Conservation (phyloP, 2,329 filamentous ascomycete genomes). For the Fusarium solani-melongenae region DNA sequence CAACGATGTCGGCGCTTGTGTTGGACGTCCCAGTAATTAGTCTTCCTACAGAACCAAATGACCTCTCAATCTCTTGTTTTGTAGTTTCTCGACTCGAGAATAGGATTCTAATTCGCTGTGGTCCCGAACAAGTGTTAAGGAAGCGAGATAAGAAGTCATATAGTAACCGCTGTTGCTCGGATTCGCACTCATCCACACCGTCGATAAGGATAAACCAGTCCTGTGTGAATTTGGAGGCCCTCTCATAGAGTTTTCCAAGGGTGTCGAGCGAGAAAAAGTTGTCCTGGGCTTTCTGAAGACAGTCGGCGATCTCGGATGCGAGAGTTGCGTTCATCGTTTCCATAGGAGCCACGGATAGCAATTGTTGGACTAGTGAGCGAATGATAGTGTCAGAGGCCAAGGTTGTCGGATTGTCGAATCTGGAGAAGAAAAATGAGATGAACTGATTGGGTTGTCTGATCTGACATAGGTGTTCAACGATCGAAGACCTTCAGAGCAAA, state of each 20-base stretch:
- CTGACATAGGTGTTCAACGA: background rate
- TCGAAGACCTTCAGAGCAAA: background rate
- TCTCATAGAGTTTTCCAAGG: background rate
- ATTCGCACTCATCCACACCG: constrained; percentile 15
- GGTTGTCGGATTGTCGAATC: background rate
- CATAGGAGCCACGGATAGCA: background rate
- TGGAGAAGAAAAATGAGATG: constrained; percentile 15
- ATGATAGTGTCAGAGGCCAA: background rate
- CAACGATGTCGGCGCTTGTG: constrained; percentile 10
- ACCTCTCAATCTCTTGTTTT: background rate
- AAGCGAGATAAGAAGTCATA: background rate
- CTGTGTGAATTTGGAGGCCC: background rate
- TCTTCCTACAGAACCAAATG: background rate
- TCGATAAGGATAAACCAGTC: constrained; percentile 15
- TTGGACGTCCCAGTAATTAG: background rate
- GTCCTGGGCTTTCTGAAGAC: background rate
- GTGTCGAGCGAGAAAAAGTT: background rate
- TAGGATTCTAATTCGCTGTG: background rate
- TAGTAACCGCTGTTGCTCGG: background rate
- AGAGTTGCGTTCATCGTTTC: background rate
- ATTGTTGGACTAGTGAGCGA: constrained; percentile 1
- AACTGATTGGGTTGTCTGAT: background rate
- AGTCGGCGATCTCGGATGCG: background rate
- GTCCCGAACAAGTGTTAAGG: background rate
- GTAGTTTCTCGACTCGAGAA: constrained; percentile 10